These are phyloP conservation scores for Lactarius quietus DNA, from an alignment of 768 basidiomycete genomes.

Conservation along the genomic window DNA sequence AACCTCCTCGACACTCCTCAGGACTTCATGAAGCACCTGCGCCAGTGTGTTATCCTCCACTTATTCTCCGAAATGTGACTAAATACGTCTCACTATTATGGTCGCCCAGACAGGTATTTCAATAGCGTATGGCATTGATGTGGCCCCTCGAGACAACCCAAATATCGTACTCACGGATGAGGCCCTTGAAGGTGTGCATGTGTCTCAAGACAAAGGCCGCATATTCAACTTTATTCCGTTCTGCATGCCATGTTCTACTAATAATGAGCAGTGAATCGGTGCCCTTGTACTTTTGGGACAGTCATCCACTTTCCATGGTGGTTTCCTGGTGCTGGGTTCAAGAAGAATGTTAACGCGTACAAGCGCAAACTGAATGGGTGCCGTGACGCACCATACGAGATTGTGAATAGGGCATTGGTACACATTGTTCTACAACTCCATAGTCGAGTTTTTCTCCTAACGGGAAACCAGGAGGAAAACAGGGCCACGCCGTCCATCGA, in stretches of 20 bases:
- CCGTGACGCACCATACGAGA: slow-evolving; percentile 25
- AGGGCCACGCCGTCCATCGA: not conserved
- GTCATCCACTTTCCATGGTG: no score
- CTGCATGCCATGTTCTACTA: slow-evolving; percentile 25
- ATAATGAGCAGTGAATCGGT: not conserved
- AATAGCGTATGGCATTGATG: slow-evolving; percentile 44
- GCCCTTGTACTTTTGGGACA: not conserved
- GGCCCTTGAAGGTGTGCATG: slow-evolving; percentile 34
- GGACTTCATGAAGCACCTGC: slow-evolving; percentile 30
- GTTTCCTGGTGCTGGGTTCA: slow-evolving; percentile 32
- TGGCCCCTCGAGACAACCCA: slow-evolving; percentile 40
- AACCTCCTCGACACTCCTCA: no score
- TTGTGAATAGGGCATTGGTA: slow-evolving; percentile 15
- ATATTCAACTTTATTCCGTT: slow-evolving; percentile 42
- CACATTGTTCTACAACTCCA: no score
- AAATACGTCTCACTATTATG: not conserved
- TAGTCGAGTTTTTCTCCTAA: not conserved
- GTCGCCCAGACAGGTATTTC: slow-evolving; percentile 38
- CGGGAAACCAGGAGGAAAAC: not conserved
- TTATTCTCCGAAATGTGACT: not conserved
- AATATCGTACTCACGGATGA: slow-evolving; percentile 42
- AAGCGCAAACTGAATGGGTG: slow-evolving; percentile 23
- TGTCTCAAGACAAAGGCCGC: slow-evolving; percentile 39
- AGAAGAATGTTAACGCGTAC: slow-evolving; percentile 24
- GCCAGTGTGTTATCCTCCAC: slow-evolving; percentile 35